Evolutionary conservation across 1,284 basidiomycete species (phyloP), one percentile per base, ranked within the genome.

Genomic region (Cerioporus squamosus): DNA sequence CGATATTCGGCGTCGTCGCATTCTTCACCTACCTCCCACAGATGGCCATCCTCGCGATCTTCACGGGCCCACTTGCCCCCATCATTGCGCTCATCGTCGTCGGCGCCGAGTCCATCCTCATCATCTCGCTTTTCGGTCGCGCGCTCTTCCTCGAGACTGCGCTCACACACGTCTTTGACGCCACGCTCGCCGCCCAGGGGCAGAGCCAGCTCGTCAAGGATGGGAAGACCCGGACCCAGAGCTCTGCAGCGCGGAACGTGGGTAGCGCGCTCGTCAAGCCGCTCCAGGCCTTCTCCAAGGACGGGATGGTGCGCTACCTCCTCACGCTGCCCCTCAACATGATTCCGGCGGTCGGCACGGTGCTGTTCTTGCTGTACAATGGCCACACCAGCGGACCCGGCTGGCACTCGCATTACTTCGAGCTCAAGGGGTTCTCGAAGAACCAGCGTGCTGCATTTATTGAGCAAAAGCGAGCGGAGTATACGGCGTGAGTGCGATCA

Each of bases 21-120:
- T 72, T 82, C 65, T 82, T 90, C 72, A 84, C 86, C 42, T 91
- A 87, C 72, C 68, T 90, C 15, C 89, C 88, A 1, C 87, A 89
- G 70, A 83, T 86, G 39, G 86, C 85, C 29, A 73, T 90, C 55
- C 82, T 89, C 39, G 81, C 84, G 1, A 59, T 88, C 47, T 79
- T 90, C 64, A 82, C 82, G 0, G 88, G 88, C 0, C 86, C 87
- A 2, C 72, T 90, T 24, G 80, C 80, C 5, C 73, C 74, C 1
- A 47, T 75, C 20, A 67, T 73, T 44, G 75, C 75, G n/a, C 63
- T 72, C 44, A 44, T 72, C 31, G 67, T 77, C 52, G 71, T 77
- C 47, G 70, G 72, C 44, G 74, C 72, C 43, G 75, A 77, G 62
- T 72, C 73, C 23, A 59, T 74, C 23, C 62, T 73, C 55, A 65